Evolutionary conservation across 352 stramenopile genomes (phyloP).

Genomic region (Globisporangium splendens): DNA sequence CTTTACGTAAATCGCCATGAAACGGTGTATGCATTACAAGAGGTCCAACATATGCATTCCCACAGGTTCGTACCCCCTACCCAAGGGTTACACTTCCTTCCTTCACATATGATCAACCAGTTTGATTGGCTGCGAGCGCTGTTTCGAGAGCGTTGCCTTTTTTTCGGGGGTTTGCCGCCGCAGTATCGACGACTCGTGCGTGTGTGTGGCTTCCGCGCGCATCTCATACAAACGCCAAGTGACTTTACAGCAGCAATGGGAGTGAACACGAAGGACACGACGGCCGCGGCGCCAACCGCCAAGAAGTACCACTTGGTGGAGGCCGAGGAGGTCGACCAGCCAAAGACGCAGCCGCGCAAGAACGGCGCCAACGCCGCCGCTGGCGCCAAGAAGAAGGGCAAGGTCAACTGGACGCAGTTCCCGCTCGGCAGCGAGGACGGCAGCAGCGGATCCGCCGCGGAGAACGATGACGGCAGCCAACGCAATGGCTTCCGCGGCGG

Average conservation of each 20-base stretch:
- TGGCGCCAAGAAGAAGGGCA: conserved; percentile 52
- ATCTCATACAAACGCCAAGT: too few species aligned
- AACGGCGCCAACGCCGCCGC: neutral
- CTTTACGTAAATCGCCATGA: too few species aligned
- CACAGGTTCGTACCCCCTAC: too few species aligned
- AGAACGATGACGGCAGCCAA: conserved; percentile 12
- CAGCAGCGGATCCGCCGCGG: conserved; percentile 15
- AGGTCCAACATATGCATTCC: too few species aligned
- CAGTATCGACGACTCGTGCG: too few species aligned
- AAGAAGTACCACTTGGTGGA: conserved; percentile 86
- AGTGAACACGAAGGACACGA: conserved; percentile 29
- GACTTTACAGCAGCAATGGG: conserved; percentile 16
- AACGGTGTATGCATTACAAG: too few species aligned
- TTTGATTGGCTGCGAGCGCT: too few species aligned
- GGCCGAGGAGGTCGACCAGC: conserved; percentile 65
- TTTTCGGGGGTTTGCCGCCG: too few species aligned
- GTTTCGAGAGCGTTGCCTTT: too few species aligned
- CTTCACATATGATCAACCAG: too few species aligned
- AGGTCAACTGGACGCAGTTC: conserved; percentile 75
- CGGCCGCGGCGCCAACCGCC: conserved; percentile 12
- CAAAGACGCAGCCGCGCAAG: conserved; percentile 10
- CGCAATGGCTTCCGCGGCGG: conserved; percentile 23
- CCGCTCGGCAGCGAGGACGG: conserved; percentile 30
- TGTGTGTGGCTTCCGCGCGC: too few species aligned
- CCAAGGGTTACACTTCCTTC: too few species aligned